Evolutionary conservation across 1,284 basidiomycete genomes (phyloP).

Genomic region (Puccinia hordei): DNA sequence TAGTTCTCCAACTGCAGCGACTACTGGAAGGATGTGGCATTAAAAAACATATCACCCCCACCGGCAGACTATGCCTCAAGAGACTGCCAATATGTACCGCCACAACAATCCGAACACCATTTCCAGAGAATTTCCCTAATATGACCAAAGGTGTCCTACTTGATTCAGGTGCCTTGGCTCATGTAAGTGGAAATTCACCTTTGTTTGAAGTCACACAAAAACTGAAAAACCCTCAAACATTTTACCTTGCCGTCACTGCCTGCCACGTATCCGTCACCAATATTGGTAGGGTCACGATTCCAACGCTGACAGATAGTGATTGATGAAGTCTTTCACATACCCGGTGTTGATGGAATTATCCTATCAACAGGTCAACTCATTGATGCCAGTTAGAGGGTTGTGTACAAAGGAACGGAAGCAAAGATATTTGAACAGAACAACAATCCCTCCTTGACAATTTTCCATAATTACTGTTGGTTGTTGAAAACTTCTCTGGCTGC

Average conservation of each 20-base stretch:
- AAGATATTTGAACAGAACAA: no score
- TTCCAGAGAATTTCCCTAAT: background rate
- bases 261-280: no score
- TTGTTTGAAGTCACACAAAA: background rate
- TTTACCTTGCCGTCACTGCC: no score
- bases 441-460: background rate
- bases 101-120: background rate
- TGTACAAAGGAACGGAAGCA: no score
- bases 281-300: no score
- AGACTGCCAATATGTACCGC: background rate
- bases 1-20: background rate
- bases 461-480: background rate
- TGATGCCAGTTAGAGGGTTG: no score
- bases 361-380: no score
- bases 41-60: background rate
- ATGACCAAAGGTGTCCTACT: background rate
- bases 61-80: background rate
- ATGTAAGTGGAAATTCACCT: background rate
- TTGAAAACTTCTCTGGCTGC: background rate
- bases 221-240: no score
- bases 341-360: no score
- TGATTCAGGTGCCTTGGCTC: slow-evolving; percentile 1
- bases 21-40: background rate
- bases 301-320: no score
- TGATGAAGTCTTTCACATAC: no score